Evolutionary conservation across 192 early-diverging fungal species (phyloP).

Genomic region (Coemansia sp.): DNA sequence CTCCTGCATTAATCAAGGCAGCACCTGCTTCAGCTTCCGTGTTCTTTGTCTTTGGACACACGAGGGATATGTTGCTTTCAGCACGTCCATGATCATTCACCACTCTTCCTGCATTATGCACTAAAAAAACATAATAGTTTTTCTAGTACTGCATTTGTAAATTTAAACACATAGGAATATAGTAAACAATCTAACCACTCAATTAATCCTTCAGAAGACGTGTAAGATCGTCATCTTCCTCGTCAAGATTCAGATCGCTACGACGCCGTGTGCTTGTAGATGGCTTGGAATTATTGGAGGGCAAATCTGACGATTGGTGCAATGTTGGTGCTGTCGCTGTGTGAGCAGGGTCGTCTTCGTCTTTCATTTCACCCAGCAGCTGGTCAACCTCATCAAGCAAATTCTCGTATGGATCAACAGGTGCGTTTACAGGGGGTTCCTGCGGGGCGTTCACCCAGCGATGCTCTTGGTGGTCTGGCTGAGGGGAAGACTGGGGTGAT

Average conservation of each 20-base stretch:
- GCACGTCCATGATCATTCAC: neutral
- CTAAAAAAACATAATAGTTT: neutral
- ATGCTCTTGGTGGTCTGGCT: neutral
- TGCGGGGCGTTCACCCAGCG: constrained; percentile 34
- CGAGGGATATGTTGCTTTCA: constrained; percentile 56
- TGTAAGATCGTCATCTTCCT: constrained; percentile 36
- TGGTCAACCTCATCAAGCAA: constrained; percentile 55
- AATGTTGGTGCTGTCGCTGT: neutral
- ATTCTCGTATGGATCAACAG: constrained; percentile 49
- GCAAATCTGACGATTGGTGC: neutral
- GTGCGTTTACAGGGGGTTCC: constrained; percentile 21
- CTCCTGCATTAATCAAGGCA: constrained; percentile 83
- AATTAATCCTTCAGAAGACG: constrained; percentile 19
- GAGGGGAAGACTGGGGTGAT: neutral
- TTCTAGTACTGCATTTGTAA: neutral
- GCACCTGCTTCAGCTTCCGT: constrained; percentile 82
- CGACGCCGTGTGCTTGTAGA: neutral
- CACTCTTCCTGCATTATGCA: neutral
- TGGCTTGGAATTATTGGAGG: neutral
- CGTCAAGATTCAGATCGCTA: constrained; percentile 33
- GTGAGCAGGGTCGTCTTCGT: constrained; percentile 26
- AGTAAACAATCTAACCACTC: neutral
- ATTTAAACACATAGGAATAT: neutral
- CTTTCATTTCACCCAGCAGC: constrained; percentile 47
- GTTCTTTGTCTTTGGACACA: constrained; percentile 79